Percentiles rank a stretch among this genome's conserved stretches.
Conservation (phyloP, 176 grass and related monocot genomes). For the Olyra latifolia region DNA sequence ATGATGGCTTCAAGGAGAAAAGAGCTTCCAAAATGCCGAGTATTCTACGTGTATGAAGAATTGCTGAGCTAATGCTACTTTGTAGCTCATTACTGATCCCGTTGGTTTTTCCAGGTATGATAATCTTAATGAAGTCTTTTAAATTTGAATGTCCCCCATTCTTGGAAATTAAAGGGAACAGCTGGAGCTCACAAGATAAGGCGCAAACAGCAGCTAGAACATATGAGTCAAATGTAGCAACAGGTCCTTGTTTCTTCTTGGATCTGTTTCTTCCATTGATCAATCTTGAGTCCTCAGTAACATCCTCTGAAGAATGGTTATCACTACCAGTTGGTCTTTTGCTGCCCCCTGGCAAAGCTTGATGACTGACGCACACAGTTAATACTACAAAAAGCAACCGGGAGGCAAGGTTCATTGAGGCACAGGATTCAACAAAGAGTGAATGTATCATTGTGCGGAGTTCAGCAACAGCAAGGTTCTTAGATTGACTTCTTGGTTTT, state of each 20-base stretch:
- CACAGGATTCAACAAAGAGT: conserved; percentile 92
- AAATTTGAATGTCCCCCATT: conserved; percentile 53
- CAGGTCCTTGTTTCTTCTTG: conserved; percentile 88
- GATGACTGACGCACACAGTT: conserved; percentile 93
- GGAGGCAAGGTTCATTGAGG: conserved; percentile 93
- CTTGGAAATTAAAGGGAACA: conserved; percentile 88
- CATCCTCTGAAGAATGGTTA: conserved; percentile 63
- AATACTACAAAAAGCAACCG: conserved; percentile 88
- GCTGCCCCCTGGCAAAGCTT: conserved; percentile 94
- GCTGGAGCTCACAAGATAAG: conserved; percentile 90
- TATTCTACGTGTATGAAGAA: conserved; percentile 90
- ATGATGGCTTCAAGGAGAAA: conserved; percentile 99
- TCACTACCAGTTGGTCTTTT: conserved; percentile 90
- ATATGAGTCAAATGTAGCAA: conserved; percentile 97
- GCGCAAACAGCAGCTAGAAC: conserved; percentile 93
- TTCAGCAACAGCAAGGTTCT: conserved; percentile 92
- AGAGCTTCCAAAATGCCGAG: conserved; percentile 96
- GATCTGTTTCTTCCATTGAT: conserved; percentile 63
- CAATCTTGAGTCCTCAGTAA: conserved; percentile 49
- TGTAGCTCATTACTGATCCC: conserved; percentile 65
- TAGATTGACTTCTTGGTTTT: conserved; percentile 68
- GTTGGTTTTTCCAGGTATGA: conserved; percentile 61
- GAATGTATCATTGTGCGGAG: conserved; percentile 98
- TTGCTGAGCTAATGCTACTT: conserved; percentile 74
- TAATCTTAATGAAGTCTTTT: conserved; percentile 55